Evolutionary conservation across 495 filamentous ascomycete species (phyloP).

Genomic region (Pyronema omphalodes): DNA sequence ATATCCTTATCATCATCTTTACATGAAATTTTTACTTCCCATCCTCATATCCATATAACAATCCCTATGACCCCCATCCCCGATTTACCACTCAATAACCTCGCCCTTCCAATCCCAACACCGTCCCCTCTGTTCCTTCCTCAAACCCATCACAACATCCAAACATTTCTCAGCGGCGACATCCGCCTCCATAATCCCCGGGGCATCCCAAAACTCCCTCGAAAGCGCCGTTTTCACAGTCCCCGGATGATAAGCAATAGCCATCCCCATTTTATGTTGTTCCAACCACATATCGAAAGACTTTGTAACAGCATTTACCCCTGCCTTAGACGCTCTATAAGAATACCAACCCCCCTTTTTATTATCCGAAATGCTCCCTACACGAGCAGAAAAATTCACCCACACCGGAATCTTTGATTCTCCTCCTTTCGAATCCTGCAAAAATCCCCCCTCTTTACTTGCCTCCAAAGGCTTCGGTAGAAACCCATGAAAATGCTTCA

Average conservation of each 20-base stretch:
- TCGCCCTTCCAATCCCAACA: constrained; percentile 66
- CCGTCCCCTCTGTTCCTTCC: constrained; percentile 37
- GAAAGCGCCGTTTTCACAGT: constrained; percentile 64
- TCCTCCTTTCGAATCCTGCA: neutral
- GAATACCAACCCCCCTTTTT: constrained; percentile 52
- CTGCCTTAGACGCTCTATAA: constrained; percentile 58
- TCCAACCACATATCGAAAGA: constrained; percentile 53
- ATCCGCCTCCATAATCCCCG: constrained; percentile 25
- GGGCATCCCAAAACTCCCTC: constrained; percentile 49
- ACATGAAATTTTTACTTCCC: too few relatives aligned
- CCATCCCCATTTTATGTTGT: constrained; percentile 38
- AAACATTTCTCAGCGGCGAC: constrained; percentile 24
- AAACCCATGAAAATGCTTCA: constrained; percentile 53
- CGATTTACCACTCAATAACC: constrained; percentile 33
- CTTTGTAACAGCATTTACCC: constrained; percentile 49
- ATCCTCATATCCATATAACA: too few relatives aligned
- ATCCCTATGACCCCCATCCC: neutral
- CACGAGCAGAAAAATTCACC: constrained; percentile 54
- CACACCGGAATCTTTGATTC: constrained; percentile 35
- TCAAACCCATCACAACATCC: constrained; percentile 30
- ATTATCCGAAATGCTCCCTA: constrained; percentile 58
- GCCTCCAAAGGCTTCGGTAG: constrained; percentile 30
- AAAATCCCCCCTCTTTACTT: neutral
- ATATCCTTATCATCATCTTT: too few relatives aligned
- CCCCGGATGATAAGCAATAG: constrained; percentile 60